Evolutionary conservation across 345 rosid species (phyloP), one percentile per base, ranked within the genome.

Genomic region (Euphorbia lathyris): DNA sequence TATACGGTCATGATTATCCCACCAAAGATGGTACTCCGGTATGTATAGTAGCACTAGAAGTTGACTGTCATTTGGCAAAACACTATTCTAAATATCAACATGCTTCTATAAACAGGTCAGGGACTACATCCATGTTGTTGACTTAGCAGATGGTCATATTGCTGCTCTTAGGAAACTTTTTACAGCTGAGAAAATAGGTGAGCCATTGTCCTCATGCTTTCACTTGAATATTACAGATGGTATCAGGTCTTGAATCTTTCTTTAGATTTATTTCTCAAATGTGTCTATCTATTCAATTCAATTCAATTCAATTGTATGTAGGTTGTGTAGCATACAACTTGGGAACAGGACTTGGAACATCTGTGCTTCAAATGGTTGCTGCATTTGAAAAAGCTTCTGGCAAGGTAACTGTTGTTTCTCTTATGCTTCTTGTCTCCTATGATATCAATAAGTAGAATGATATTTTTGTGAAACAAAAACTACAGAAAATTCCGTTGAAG

Each of bases 121-220:
- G 80, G 98, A 94, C 72, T 94, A 94, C 77, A 86, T 91, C 58
- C 97, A 91, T 81, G 98, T 94, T 25, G 88, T 94, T 96, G 97
- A 91, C 82, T 82, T 94, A 51, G 98, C 97, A 73, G 97, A 89
- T 82, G 97, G 98, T 13, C 97, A 91, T 77, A 86, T 89, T 3
- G 94, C 92, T 63, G 97, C 97, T 40, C 81, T 94, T 57, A 77
- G 70, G 82, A 94, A 88, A 85, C 83, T n/a, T n/a, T n/a, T n/a
- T n/a, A n/a, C n/a, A n/a, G n/a, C n/a, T n/a, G n/a, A n/a, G n/a
- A n/a, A n/a, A 90, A 90, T 81, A 80, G 98, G 98, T 94, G 64
- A 79, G 26, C 14, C 4, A 57, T 45, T 52, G 61, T 20, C 19
- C 48, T 43, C 32, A 9, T 23, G 61, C 55, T 20, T 36, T 55